A percentile compares a stretch with the other conserved stretches of the same genome.
These are phyloP conservation scores for Domatiomyces catenatus DNA, from an alignment of 2,329 filamentous ascomycete species.

Conservation along the genomic window DNA sequence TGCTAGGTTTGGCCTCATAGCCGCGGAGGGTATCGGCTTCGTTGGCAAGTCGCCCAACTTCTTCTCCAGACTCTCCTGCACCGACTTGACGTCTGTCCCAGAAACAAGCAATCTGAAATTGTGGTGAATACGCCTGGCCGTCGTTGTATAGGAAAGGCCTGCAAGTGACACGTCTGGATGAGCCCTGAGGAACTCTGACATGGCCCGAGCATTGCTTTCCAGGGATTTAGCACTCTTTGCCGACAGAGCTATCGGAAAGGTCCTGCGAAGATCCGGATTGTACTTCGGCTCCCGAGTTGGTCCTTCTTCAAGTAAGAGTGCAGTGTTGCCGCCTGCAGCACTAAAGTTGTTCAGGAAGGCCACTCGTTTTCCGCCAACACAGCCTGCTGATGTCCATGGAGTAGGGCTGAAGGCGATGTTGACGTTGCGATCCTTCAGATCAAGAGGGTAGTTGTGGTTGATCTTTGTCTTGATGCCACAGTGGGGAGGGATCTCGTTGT, in stretches of 20 bases:
- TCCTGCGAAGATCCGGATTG: conserved; percentile 34
- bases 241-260: conserved; percentile 40
- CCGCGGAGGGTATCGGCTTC: not conserved
- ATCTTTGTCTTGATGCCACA: conserved; percentile 44
- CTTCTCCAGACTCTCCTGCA: conserved; percentile 13
- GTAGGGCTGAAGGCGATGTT: conserved; percentile 32
- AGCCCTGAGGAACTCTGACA: conserved; percentile 38
- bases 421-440: conserved; percentile 29
- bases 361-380: conserved; percentile 22
- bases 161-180: conserved; percentile 34
- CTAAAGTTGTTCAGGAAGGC: conserved; percentile 52
- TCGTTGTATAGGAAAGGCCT: conserved; percentile 47
- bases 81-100: conserved; percentile 16
- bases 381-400: conserved; percentile 21
- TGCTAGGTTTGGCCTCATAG: not conserved
- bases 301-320: conserved; percentile 26
- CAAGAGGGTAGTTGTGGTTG: conserved; percentile 33
- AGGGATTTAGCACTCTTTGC: conserved; percentile 36
- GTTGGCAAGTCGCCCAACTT: conserved; percentile 11
- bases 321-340: conserved; percentile 54
- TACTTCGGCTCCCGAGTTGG: not conserved
- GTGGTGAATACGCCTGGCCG: conserved; percentile 47
- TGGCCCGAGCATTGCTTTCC: conserved; percentile 36
- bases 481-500: conserved; percentile 46
- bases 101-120: conserved; percentile 18